Evolutionary conservation across 2,329 filamentous ascomycete genomes (phyloP).

Genomic region (Talaromyces sp.): DNA sequence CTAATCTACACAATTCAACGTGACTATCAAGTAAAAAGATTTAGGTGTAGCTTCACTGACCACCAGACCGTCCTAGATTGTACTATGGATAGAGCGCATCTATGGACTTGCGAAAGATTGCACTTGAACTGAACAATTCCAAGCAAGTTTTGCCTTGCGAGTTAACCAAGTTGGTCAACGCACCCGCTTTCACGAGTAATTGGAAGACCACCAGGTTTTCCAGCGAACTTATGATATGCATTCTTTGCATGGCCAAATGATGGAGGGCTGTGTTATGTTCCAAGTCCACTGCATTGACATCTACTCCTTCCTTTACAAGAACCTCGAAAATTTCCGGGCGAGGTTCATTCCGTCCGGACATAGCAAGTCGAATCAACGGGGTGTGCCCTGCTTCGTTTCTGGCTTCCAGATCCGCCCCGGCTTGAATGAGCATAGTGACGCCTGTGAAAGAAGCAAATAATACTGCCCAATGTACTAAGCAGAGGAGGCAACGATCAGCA

Average conservation of each 20-base stretch:
- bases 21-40: background rate
- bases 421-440: background rate
- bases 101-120: background rate
- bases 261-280: background rate
- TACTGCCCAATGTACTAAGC: background rate
- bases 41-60: background rate
- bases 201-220: background rate
- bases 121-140: background rate
- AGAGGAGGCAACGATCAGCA: background rate
- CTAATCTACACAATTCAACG: background rate
- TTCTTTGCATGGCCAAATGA: background rate
- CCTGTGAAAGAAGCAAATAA: background rate
- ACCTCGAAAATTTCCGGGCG: background rate
- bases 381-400: background rate
- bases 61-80: background rate
- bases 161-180: background rate
- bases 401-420: background rate
- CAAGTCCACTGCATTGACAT: background rate
- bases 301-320: background rate
- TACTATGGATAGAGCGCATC: background rate
- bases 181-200: conserved; percentile 1
- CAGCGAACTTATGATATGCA: background rate
- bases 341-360: background rate
- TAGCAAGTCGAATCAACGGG: background rate
- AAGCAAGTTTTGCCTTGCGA: conserved; percentile 1